Base-by-base conservation (phyloP, 306 rosid genomes). In the Quercus robur region DNA sequence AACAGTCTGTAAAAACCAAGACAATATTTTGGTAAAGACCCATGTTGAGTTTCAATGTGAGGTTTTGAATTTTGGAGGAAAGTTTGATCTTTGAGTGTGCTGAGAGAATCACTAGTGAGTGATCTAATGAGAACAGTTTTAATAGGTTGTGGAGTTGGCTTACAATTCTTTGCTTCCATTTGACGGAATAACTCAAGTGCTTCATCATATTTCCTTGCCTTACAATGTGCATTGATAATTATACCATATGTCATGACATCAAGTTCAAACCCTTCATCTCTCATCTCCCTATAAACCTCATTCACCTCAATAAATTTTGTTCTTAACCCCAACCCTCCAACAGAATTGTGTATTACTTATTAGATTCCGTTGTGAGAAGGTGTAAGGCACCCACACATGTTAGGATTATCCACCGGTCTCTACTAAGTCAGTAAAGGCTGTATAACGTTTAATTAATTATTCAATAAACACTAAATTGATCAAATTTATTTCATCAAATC, bases 281-380 rank as follows among this genome's bases (percentile, higher is more conserved):
- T 88, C 92, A 94, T 92, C 76, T 92, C 97, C 74, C 94, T n/a
- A 71, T 84, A 87, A 77, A 89, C 89, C 88, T 92, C 97, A 73
- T 89, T 84, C 44, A 73, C 84, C 81, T 90, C 85, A 92, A 66
- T 75, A 89, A 80, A 52, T 89, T 92, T 52, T 84, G 88, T 41
- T 89, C 86, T 33, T 89, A 93, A 81, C 97, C 92, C 94, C 98
- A 94, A 64, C 98, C 98, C 80, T 89, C 97, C 56, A 94, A 77
- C 79, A 92, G 30, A 83, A 92, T 89, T 7, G 94, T 86, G 55
- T 86, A 92, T 4, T 97, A 86, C 80, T 94, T 26, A 25, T 25
- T 35, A 35, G 2, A 35, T 35, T 35, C 0, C 0, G 2, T 35
- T 0, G 9, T 35, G 9, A 35, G 9, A 35, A 35, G 9, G 41